Conservation (phyloP, 441 rosid species). For the Euphorbia celastroides region DNA sequence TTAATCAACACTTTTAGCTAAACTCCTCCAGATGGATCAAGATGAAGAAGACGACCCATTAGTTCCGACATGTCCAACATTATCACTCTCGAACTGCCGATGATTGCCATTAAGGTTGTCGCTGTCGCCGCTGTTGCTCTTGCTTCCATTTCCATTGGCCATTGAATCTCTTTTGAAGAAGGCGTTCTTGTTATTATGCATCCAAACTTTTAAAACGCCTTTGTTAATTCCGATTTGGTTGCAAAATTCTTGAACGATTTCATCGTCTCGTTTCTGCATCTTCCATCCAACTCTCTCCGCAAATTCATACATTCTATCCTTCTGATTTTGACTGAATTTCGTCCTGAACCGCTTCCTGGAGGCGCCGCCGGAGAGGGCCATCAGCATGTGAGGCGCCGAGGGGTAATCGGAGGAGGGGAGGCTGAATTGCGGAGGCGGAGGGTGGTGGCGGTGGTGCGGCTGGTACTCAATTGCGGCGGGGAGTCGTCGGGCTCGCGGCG, state of each 20-base stretch:
- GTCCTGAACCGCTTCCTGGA: conserved; percentile 59
- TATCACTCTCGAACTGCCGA: conserved; percentile 36
- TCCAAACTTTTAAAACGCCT: conserved; percentile 82
- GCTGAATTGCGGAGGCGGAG: conserved; percentile 54
- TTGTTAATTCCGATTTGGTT: conserved; percentile 59
- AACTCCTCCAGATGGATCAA: conserved; percentile 28
- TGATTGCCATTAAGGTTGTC: conserved; percentile 27
- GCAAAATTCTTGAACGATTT: conserved; percentile 52
- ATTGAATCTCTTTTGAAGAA: conserved; percentile 34
- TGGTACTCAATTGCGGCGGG: conserved; percentile 44
- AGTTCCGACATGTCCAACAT: conserved; percentile 35
- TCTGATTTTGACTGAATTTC: conserved; percentile 65
- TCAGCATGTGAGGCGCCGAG: conserved; percentile 69
- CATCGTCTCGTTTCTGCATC: conserved; percentile 76
- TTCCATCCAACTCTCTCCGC: conserved; percentile 81
- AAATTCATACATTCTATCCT: conserved; percentile 71
- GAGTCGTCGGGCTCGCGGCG: conserved; percentile 72
- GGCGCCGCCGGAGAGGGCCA: conserved; percentile 54
- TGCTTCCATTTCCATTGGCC: conserved; percentile 17
- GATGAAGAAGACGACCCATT: conserved; percentile 77
- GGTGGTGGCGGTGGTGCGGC: conserved; percentile 56
- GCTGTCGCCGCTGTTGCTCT: conserved; percentile 16
- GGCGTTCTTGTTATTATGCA: conserved; percentile 89
- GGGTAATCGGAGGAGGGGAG: conserved; percentile 94
- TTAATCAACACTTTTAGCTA: conserved; percentile 33